phyloP scores from a whole-genome alignment of 768 basidiomycete species.

The Boletellus emodensis region DNA sequence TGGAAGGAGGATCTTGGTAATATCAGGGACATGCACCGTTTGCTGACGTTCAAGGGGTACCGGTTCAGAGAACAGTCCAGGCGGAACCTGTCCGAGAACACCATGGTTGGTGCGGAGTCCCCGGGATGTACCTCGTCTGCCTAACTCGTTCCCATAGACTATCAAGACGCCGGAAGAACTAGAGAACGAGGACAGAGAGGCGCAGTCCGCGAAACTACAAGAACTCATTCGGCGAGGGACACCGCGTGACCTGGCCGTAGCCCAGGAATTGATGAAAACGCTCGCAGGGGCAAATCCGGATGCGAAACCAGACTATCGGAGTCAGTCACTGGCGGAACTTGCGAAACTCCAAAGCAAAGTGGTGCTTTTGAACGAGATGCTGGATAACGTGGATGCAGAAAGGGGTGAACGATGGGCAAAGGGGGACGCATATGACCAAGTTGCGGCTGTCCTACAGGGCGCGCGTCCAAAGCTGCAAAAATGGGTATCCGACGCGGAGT shows the following conservation, averaged over 20 bases:
- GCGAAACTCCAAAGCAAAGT: slow-evolving; percentile 95
- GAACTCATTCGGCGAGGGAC: slow-evolving; percentile 95
- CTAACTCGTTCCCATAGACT: slow-evolving; percentile 47
- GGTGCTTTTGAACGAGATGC: slow-evolving; percentile 92
- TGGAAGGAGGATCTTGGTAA: slow-evolving; percentile 97
- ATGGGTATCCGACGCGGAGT: slow-evolving; percentile 93
- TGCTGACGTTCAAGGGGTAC: slow-evolving; percentile 91
- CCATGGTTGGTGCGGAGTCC: slow-evolving; percentile 18
- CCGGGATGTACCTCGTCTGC: neutral
- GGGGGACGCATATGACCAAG: slow-evolving; percentile 97
- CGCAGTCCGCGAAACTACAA: slow-evolving; percentile 96
- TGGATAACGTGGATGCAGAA: slow-evolving; percentile 79
- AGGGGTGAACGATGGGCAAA: slow-evolving; percentile 75
- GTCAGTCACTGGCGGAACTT: slow-evolving; percentile 84
- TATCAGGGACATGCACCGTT: slow-evolving; percentile 94
- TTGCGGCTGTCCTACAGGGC: slow-evolving; percentile 71
- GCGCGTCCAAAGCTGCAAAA: slow-evolving; percentile 95
- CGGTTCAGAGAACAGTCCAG: slow-evolving; percentile 57
- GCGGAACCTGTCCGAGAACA: slow-evolving; percentile 12
- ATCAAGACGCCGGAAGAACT: slow-evolving; percentile 95
- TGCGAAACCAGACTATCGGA: slow-evolving; percentile 88
- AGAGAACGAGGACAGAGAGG: slow-evolving; percentile 91
- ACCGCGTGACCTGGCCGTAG: slow-evolving; percentile 89
- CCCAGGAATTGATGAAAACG: slow-evolving; percentile 96
- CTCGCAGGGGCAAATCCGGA: slow-evolving; percentile 95